A percentile compares a stretch with the other conserved stretches of the same genome.
phyloP scores from a whole-genome alignment of 371 early-diverging fungal genomes.

The Syncephalastrum monosporum region DNA sequence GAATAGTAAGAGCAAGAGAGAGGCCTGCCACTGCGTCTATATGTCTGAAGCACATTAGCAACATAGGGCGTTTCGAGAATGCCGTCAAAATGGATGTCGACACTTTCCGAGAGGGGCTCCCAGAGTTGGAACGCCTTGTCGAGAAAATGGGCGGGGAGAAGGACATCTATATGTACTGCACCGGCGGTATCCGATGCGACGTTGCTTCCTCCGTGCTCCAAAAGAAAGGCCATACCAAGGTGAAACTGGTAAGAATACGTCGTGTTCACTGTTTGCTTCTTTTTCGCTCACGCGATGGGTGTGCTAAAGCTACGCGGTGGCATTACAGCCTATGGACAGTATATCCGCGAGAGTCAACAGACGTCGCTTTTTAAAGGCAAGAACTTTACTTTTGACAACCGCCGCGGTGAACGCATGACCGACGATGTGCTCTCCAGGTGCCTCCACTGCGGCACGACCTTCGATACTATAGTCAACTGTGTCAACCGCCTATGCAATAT shows the following conservation, averaged over 20 bases:
- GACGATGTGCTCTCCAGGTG: conserved; percentile 63
- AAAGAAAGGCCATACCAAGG: conserved; percentile 62
- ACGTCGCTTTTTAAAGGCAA: conserved; percentile 68
- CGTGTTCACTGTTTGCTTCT: too few species aligned
- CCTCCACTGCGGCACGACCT: conserved; percentile 68
- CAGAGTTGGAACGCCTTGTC: conserved; percentile 29
- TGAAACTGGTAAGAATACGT: conserved; percentile 54
- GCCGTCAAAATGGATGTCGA: conserved; percentile 71
- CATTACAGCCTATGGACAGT: conserved; percentile 75
- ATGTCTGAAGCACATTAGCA: conserved; percentile 25
- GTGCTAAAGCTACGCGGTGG: conserved; percentile 63
- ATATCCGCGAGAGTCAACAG: conserved; percentile 31
- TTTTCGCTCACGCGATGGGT: neutral
- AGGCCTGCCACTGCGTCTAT: neutral
- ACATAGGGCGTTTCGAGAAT: conserved; percentile 67
- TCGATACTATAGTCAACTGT: conserved; percentile 68
- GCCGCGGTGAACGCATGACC: conserved; percentile 72
- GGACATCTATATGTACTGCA: conserved; percentile 81
- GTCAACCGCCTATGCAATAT: conserved; percentile 65
- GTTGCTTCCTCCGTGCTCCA: conserved; percentile 71
- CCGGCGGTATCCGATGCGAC: conserved; percentile 81
- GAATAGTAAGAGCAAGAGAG: conserved; percentile 51
- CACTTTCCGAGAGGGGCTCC: conserved; percentile 68
- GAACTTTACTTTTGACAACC: conserved; percentile 80
- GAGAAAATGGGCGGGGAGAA: conserved; percentile 32